Evolutionary conservation across 495 filamentous ascomycete genomes (phyloP).

Genomic region (Podospora tetraspora): DNA sequence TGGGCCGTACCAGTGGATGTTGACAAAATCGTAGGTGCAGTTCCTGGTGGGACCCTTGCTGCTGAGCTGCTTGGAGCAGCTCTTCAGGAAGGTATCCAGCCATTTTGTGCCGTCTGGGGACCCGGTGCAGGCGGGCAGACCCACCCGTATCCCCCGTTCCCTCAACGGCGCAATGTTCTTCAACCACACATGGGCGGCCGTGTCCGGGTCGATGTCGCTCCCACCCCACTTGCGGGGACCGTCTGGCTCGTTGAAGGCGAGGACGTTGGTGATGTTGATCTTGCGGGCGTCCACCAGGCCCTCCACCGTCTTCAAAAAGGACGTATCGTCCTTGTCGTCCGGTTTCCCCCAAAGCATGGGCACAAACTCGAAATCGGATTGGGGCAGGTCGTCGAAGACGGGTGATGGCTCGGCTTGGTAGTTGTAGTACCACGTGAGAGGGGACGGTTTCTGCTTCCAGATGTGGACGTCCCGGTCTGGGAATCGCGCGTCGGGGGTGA

Average conservation of each 20-base stretch:
- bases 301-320: constrained; percentile 52
- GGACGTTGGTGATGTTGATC: constrained; percentile 57
- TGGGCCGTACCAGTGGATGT: constrained; percentile 72
- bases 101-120: constrained; percentile 52
- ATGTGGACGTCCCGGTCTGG: constrained; percentile 52
- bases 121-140: constrained; percentile 56
- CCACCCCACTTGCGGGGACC: constrained; percentile 49
- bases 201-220: constrained; percentile 47
- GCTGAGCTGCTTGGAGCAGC: constrained; percentile 43
- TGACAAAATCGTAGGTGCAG: constrained; percentile 67
- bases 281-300: constrained; percentile 45
- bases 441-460: constrained; percentile 49
- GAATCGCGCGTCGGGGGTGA: constrained; percentile 47
- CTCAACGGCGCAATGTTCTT: constrained; percentile 60
- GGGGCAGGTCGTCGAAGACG: constrained; percentile 36
- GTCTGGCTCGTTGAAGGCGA: constrained; percentile 76
- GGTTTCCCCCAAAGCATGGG: constrained; percentile 70
- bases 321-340: constrained; percentile 38
- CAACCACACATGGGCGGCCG: constrained; percentile 62
- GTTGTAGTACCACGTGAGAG: constrained; percentile 81
- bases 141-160: constrained; percentile 49
- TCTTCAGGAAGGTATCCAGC: constrained; percentile 56
- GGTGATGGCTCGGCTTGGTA: constrained; percentile 53
- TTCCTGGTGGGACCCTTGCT: constrained; percentile 31
- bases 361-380: constrained; percentile 61